These are phyloP conservation scores for Leptographium galeiforme DNA, from an alignment of 2,329 filamentous ascomycete genomes.

Conservation along the genomic window DNA sequence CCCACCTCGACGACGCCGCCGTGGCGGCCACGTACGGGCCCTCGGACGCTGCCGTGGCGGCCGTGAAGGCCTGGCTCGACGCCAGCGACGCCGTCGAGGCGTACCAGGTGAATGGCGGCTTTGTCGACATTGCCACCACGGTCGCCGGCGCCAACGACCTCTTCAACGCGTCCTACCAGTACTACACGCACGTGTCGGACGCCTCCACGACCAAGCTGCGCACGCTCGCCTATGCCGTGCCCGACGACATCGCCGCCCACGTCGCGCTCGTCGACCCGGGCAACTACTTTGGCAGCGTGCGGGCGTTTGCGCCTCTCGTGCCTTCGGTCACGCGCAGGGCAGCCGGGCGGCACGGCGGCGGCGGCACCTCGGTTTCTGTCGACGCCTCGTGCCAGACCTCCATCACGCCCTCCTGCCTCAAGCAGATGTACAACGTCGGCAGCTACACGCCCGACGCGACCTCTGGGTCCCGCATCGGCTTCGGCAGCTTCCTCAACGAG, in stretches of 20 bases:
- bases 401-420: conserved; percentile 35
- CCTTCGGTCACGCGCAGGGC: conserved; percentile 4
- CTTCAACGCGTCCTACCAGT: conserved; percentile 17
- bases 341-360: conserved; percentile 7
- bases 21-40: conserved; percentile 40
- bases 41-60: conserved; percentile 28
- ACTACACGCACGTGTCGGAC: conserved; percentile 9
- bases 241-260: conserved; percentile 35
- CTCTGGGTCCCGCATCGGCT: conserved; percentile 25
- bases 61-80: conserved; percentile 42
- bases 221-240: conserved; percentile 45
- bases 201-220: conserved; percentile 29
- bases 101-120: conserved; percentile 26
- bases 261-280: conserved; percentile 53
- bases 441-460: conserved; percentile 19
- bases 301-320: conserved; percentile 3
- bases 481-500: conserved; percentile 31
- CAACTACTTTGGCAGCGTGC: conserved; percentile 37
- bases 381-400: conserved; percentile 15
- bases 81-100: conserved; percentile 29
- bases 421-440: conserved; percentile 32
- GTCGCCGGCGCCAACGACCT: conserved; percentile 16
- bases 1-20: conserved; percentile 45
- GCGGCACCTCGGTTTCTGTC: conserved; percentile 19
- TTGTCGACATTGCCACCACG: conserved; percentile 15